Evolutionary conservation across 768 basidiomycete genomes (phyloP).

Genomic region (Trametes coccinea): DNA sequence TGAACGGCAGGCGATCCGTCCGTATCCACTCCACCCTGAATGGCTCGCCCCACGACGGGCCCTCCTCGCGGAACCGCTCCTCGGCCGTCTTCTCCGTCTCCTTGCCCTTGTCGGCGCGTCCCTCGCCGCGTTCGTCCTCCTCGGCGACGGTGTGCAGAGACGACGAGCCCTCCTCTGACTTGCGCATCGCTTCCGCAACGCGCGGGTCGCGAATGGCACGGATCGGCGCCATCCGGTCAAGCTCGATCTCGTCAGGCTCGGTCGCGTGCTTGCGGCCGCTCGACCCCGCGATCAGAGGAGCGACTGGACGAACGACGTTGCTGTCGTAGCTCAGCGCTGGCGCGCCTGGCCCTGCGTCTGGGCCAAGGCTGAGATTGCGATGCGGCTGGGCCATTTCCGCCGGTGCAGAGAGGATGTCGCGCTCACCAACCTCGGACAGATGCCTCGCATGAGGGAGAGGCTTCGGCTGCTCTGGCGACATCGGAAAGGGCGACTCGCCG

Average conservation of each 20-base stretch:
- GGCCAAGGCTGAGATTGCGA: slow-evolving; percentile 32
- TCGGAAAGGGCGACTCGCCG: slow-evolving; percentile 45
- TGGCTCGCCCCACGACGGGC: slow-evolving; percentile 63
- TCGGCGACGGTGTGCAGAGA: slow-evolving; percentile 24
- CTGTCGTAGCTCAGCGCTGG: slow-evolving; percentile 20
- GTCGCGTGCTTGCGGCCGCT: neutral
- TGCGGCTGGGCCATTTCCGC: slow-evolving; percentile 46
- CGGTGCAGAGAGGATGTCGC: slow-evolving; percentile 46
- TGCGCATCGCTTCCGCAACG: slow-evolving; percentile 1
- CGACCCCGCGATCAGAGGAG: slow-evolving; percentile 9
- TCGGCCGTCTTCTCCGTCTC: slow-evolving; percentile 22
- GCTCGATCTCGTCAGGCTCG: slow-evolving; percentile 34
- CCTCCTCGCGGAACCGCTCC: slow-evolving; percentile 23
- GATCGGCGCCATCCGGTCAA: slow-evolving; percentile 43
- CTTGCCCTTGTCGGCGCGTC: slow-evolving; percentile 16
- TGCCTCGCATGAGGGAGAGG: slow-evolving; percentile 27
- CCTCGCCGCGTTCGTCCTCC: slow-evolving; percentile 25
- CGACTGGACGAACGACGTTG: slow-evolving; percentile 2
- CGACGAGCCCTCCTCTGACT: slow-evolving; percentile 8
- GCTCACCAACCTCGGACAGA: neutral
- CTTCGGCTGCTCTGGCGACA: slow-evolving; percentile 24
- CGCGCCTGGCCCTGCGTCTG: slow-evolving; percentile 33
- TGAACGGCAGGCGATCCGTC: slow-evolving; percentile 71
- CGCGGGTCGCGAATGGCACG: slow-evolving; percentile 34
- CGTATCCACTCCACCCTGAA: slow-evolving; percentile 86